Evolutionary conservation across 805 yeast species (phyloP), one percentile per base, ranked within the genome.

Genomic region (Kuraishia cidri): DNA sequence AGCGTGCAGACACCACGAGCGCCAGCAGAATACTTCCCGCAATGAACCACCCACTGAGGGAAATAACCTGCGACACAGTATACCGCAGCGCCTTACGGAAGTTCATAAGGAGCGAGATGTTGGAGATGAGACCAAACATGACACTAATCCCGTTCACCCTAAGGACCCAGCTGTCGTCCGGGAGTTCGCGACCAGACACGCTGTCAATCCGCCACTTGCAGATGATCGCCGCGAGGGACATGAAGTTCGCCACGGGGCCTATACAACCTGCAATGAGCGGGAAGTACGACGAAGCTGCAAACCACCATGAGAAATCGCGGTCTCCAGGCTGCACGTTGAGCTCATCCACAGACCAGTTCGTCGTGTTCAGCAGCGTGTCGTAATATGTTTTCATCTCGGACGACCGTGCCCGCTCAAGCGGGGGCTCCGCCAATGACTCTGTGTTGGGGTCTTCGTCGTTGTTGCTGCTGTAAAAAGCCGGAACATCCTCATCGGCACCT

Each of bases 191-290:
- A 0, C 56, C 54, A n/a, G 45, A 39, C 4, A 40, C 41, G 3
- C 41, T 47, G 16, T 52, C 48, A 4, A 47, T 29, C 32, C 79
- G 52, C 95, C 95, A 85, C 30, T 67, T 63, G 36, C 80, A 78
- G 0, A 77, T 74, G 11, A 83, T 63, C 5, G 88, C 84, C 2
- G 81, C 75, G 4, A 82, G 61, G 0, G 90, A 79, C 26, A 76
- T 66, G 65, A 82, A 69, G 43, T 83, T 83, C 5, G 90, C 77
- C 18, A 85, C 44, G 0, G 95, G 94, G 0, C 92, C 94, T 24
- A 78, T 45, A 42, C 90, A 81, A 4, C 90, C 86, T 1, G 88
- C 76, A 6, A 79, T 49, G 17, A 85, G 65, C 0, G 95, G 95
- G 41, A 84, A 67, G 42, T 77, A 76, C 3, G 80, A 68, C 3